phyloP scores from a whole-genome alignment of 345 rosid genomes.

The Citrus reticulata region DNA sequence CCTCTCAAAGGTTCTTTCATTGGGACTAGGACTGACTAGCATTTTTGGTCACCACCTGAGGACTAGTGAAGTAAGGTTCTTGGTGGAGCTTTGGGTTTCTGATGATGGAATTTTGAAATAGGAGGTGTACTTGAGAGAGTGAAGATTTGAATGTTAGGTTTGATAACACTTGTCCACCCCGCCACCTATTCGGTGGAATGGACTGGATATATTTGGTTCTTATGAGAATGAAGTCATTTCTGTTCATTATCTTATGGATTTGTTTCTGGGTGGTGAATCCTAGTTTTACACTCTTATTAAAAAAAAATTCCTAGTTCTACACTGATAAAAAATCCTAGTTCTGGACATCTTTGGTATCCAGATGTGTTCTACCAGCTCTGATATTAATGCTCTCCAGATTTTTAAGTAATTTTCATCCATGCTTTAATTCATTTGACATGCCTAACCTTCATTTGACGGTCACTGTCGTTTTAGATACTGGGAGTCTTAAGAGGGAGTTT shows the following conservation, averaged over 20 bases:
- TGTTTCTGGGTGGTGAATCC: neutral
- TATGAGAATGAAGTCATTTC: neutral
- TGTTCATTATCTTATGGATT: neutral
- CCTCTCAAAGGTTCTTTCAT: too few species aligned
- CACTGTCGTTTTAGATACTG: neutral
- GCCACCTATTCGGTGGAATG: neutral
- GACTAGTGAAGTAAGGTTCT: neutral
- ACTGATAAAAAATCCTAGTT: too few species aligned
- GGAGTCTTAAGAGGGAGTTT: neutral
- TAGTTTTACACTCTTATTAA: neutral
- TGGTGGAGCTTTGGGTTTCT: neutral
- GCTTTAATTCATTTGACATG: neutral
- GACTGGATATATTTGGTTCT: neutral
- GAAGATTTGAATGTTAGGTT: neutral
- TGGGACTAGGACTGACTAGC: too few species aligned
- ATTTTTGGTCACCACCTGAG: too few species aligned
- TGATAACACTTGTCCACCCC: neutral
- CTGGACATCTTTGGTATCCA: neutral
- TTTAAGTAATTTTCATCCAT: neutral
- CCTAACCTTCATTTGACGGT: neutral
- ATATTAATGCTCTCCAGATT: neutral
- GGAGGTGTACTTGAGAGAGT: neutral
- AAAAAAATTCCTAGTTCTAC: too few species aligned
- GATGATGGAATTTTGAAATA: neutral
- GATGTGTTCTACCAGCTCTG: neutral